Evolutionary conservation across 2,329 filamentous ascomycete genomes (phyloP).

Genomic region (Neoarthrinium moseri): DNA sequence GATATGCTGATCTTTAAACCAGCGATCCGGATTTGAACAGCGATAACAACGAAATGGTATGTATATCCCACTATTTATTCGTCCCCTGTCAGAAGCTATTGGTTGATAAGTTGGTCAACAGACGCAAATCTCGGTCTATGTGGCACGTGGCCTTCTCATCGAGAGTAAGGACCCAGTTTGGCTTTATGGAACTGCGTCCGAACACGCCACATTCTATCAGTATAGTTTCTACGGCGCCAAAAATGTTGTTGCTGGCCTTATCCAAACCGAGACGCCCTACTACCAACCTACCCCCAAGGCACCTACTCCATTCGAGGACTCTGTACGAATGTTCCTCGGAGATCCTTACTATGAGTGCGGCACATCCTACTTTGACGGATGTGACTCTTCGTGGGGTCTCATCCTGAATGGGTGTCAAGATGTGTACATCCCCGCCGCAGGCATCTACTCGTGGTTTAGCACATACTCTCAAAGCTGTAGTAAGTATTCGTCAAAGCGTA

Average conservation of each 20-base stretch:
- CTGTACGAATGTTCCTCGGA: background rate
- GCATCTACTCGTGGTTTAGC: no score
- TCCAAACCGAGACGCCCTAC: slow-evolving; percentile 42
- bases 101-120: slow-evolving; percentile 25
- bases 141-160: slow-evolving; percentile 32
- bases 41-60: no score
- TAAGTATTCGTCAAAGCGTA: no score
- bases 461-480: no score
- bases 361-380: background rate
- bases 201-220: slow-evolving; percentile 51
- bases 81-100: background rate
- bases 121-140: slow-evolving; percentile 29
- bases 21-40: no score
- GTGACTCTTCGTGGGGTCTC: background rate
- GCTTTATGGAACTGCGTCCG: slow-evolving; percentile 45
- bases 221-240: slow-evolving; percentile 47
- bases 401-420: no score
- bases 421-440: no score
- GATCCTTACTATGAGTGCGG: background rate
- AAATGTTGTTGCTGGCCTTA: slow-evolving; percentile 46
- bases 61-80: slow-evolving; percentile 31
- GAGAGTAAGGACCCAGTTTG: slow-evolving; percentile 29
- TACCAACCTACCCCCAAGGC: slow-evolving; percentile 25
- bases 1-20: no score
- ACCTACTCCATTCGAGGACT: slow-evolving; percentile 47